Evolutionary conservation across 1,284 basidiomycete genomes (phyloP).

Genomic region (Schizophyllum commune): DNA sequence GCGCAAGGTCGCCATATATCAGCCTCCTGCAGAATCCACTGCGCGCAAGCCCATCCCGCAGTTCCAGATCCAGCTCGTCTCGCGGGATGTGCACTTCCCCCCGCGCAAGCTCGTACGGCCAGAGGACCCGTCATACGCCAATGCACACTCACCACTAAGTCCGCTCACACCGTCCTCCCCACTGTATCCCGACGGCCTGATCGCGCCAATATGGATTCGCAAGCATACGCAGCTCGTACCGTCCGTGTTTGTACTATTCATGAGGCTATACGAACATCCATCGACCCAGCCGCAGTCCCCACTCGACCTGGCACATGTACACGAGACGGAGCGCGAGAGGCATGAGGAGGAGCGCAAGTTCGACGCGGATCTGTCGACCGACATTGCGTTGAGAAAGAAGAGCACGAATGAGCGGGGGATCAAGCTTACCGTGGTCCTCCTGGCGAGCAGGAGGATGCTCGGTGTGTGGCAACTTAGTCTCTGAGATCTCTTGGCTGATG

Average conservation of each 20-base stretch:
- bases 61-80: constrained; percentile 79
- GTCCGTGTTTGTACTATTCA: constrained; percentile 87
- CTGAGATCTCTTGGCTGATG: constrained; percentile 1
- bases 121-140: constrained; percentile 43
- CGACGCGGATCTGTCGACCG: constrained; percentile 71
- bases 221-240: constrained; percentile 92
- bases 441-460: constrained; percentile 79
- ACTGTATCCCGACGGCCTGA: constrained; percentile 87
- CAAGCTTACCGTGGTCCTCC: constrained; percentile 91
- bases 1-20: constrained; percentile 55
- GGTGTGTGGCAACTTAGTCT: constrained; percentile 37
- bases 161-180: constrained; percentile 86
- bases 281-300: constrained; percentile 36
- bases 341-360: constrained; percentile 61
- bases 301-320: constrained; percentile 40
- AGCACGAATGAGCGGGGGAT: constrained; percentile 78
- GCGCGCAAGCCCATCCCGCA: constrained; percentile 29
- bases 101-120: constrained; percentile 70
- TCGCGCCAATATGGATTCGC: constrained; percentile 95
- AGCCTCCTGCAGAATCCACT: constrained; percentile 42
- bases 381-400: constrained; percentile 76
- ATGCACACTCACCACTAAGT: constrained; percentile 80
- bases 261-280: constrained; percentile 69
- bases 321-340: constrained; percentile 43
- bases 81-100: constrained; percentile 78